Evolutionary conservation across 148 eudicot genomes (phyloP), one percentile per base, ranked within the genome.

Genomic region (Rhododendron williamsianum): DNA sequence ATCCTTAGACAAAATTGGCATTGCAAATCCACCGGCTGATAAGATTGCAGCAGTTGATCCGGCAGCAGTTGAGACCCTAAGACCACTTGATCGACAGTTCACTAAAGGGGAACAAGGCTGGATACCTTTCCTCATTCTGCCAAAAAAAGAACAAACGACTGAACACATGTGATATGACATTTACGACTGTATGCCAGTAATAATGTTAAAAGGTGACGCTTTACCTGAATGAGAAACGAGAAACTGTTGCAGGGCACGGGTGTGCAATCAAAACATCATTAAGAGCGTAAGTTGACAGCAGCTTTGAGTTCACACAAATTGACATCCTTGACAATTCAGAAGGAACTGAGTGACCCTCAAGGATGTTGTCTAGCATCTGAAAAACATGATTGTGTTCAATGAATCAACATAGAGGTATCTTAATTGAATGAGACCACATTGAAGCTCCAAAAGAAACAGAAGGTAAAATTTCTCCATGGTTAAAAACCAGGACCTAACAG

Each of bases 41-140:
- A 87, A 96, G 94, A 95, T 97, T 4, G 98, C 99, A 87, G 99
- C 98, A 3, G 98, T 91, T 84, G 99, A 97, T 87, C 99, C 99
- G 19, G 98, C 93, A 35, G 98, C 96, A 76, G 99, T 95, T 41
- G 95, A 95, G 84, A 94, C 95, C 88, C 99, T 90, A 52, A 97
- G 90, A 81, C 99, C 99, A 78, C 99, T 96, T 56, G 98, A 95
- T 84, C 96, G 89, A 60, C 93, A 88, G 90, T 91, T 87, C 73
- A 92, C 88, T 41, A 90, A 69, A 33, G 89, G 87, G 30, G 93
- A 87, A 54, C 81, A 58, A 38, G 90, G 86, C 19, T 87, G 85
- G 58, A 85, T 90, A 48, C 89, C 88, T 84, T 90, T 89, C 78
- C 52, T 85, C 33, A 94, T 89, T 87, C 97, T 96, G 90, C 86